Evolutionary conservation across 2,329 filamentous ascomycete genomes (phyloP).

Genomic region (Alternaria dauci): DNA sequence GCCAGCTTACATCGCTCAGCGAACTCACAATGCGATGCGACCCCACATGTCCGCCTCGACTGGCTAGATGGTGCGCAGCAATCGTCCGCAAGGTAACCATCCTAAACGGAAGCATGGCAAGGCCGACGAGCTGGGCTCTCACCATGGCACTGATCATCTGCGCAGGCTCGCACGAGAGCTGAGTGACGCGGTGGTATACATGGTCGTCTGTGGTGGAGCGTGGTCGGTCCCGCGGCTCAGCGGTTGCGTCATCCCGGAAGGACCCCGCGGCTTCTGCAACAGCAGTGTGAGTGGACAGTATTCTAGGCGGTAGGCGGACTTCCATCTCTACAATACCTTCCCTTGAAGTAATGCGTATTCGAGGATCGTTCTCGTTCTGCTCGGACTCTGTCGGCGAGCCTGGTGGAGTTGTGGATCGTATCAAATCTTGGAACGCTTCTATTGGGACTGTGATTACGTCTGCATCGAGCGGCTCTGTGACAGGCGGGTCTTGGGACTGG

Average conservation of each 20-base stretch:
- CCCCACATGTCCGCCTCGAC: slow-evolving; percentile 14
- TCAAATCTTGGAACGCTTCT: slow-evolving; percentile 17
- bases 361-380: slow-evolving; percentile 44
- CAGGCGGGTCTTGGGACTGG: slow-evolving; percentile 12
- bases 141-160: slow-evolving; percentile 44
- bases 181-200: slow-evolving; percentile 45
- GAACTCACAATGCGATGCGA: slow-evolving; percentile 19
- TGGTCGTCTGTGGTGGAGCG: slow-evolving; percentile 13
- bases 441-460: slow-evolving; percentile 21
- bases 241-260: slow-evolving; percentile 15
- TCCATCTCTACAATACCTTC: slow-evolving; percentile 52
- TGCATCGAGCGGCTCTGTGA: slow-evolving; percentile 8
- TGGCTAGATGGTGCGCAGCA: slow-evolving; percentile 41
- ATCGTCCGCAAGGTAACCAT: slow-evolving; percentile 42
- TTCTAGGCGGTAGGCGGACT: slow-evolving; percentile 46
- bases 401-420: slow-evolving; percentile 33
- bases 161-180: slow-evolving; percentile 45
- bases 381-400: slow-evolving; percentile 37
- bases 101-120: slow-evolving; percentile 43
- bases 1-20: slow-evolving; percentile 25
- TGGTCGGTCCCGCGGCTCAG: slow-evolving; percentile 9
- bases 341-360: slow-evolving; percentile 51
- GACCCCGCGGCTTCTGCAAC: slow-evolving; percentile 23
- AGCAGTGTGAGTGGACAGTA: slow-evolving; percentile 42
- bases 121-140: slow-evolving; percentile 43